Base-by-base conservation (phyloP, 352 stramenopile genomes). In the Labyrinthula sp. region DNA sequence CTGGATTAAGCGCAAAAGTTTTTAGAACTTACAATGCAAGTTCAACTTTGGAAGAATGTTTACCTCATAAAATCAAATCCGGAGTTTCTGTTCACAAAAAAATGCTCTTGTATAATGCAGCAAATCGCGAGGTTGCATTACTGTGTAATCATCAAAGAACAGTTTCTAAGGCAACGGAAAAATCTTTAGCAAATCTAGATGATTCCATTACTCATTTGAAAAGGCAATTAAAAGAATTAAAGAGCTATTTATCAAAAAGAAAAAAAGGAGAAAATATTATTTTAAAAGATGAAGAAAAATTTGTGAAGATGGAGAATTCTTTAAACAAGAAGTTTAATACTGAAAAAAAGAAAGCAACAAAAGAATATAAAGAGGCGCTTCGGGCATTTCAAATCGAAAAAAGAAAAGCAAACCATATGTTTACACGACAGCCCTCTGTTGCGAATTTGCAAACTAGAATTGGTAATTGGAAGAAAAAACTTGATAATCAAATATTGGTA, bases 11-110 rank as follows among this genome's bases (percentile, higher is more conserved):
- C 23, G 91, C 89, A 35, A 99, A 99, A 66, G 91, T 99, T 0
- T 99, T 99, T 64, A 84, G 91, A 90, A 99, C 91, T 22, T 98
- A 94, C 71, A 99, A 99, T 68, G 91, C 91, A 2, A 95, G 83
- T 0, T 79, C 95, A 31, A 99, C 89, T 26, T 69, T 99, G 22
- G 81, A 99, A 61, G 79, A 94, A 58, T 79, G 98, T 66, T 65
- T 99, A 54, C 71, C 65, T 1, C 67, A 73, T 27, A 48, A 62
- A 22, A 43, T 73, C 6, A 30, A 48, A 0, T 21, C 29, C 9
- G 59, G 49, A 2, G 40, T 67, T 22, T 73, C 66, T 18, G 63
- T 75, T 18, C 41, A 60, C 22, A 68, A 75, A 21, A 73, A 72
- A 57, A 61, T 73, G 10, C 75, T 95, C 1, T 69, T 87, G 56